A percentile compares a stretch with the other conserved stretches of the same genome.
phyloP scores from a whole-genome alignment of 2,329 filamentous ascomycete genomes.

The Paecilomyces dactylethromorphus region DNA sequence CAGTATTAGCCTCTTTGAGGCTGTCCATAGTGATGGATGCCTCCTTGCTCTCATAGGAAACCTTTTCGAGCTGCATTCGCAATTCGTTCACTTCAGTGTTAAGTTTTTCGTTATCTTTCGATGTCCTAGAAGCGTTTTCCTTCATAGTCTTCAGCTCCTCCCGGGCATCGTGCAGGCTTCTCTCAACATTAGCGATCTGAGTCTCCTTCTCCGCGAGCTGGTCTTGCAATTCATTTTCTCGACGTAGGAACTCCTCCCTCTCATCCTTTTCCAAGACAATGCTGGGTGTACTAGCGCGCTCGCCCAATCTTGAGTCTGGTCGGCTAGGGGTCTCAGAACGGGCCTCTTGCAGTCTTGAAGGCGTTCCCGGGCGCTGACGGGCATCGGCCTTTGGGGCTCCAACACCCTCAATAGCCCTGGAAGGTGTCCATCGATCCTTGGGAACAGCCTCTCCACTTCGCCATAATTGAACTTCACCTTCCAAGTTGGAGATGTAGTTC shows the following conservation, averaged over 20 bases:
- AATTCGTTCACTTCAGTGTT: conserved; percentile 83
- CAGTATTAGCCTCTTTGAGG: conserved; percentile 88
- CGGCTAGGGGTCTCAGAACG: conserved; percentile 55
- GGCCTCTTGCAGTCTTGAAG: conserved; percentile 36
- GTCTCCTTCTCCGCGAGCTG: conserved; percentile 91
- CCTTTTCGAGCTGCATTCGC: conserved; percentile 93
- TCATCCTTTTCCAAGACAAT: conserved; percentile 91
- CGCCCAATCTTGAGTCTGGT: conserved; percentile 63
- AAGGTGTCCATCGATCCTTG: conserved; percentile 76
- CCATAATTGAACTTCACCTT: conserved; percentile 82
- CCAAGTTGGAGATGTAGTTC: conserved; percentile 73
- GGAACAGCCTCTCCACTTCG: conserved; percentile 81
- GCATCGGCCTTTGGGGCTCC: conserved; percentile 9
- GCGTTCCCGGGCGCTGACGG: conserved; percentile 34
- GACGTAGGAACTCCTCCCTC: conserved; percentile 86
- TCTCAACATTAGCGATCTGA: conserved; percentile 70
- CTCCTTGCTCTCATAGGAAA: conserved; percentile 94
- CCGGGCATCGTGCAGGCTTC: conserved; percentile 71
- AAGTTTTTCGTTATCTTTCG: conserved; percentile 85
- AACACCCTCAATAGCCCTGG: conserved; percentile 52
- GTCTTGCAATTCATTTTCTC: conserved; percentile 96
- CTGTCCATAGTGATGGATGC: conserved; percentile 96
- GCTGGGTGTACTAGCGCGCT: conserved; percentile 80
- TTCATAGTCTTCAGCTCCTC: conserved; percentile 82
- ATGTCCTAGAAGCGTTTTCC: conserved; percentile 74